Base-by-base conservation (phyloP, 306 rosid genomes). In the Mimosa pudica region DNA sequence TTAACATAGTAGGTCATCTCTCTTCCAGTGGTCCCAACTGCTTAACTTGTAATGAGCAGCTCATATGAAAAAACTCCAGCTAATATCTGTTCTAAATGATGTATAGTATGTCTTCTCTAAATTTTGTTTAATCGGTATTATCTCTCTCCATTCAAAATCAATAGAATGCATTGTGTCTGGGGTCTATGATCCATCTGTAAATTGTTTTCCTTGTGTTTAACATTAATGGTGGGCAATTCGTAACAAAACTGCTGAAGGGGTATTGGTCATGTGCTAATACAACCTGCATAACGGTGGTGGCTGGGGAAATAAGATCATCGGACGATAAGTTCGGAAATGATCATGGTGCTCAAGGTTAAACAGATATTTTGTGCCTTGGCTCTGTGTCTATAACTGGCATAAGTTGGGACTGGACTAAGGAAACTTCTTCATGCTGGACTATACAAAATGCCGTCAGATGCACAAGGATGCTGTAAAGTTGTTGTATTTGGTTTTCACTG, bases 371-470 rank as follows among this genome's bases (percentile, higher is more conserved):
- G 82, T 85, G 16, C 81, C 74, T 64, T 83, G 80, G 57, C 84
- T 65, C 48, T 58, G 85, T 82, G 80, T 70, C 71, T 75, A 55
- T 82, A 61, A 76, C 71, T 85, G 41, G 83, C 85, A 71, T 82
- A 81, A 36, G 73, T 84, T 2, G 1, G 3, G 38, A 77, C 16
- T 0, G 2, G 38, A 80, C 85, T 5, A 38, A 38, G 42, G 42
- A 38, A 84, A 51, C 78, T 32, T 74, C 12, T 20, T 58, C 9
- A 74, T 80, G 67, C 87, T 81, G 66, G 82, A 77, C 83, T 85
- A 82, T 77, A 82, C 80, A 60, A 82, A 83, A 33, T 74, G 85
- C 85, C 83, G 76, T 80, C 85, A 47, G 73, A 83, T 73, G 88
- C 88, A 74, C 51, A 77, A 74, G 90, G 89, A 77, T 88, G 35